These are phyloP conservation scores for Saccharomyces hybrid DNA, from an alignment of 1,139 yeast genomes.

Conservation along the genomic window DNA sequence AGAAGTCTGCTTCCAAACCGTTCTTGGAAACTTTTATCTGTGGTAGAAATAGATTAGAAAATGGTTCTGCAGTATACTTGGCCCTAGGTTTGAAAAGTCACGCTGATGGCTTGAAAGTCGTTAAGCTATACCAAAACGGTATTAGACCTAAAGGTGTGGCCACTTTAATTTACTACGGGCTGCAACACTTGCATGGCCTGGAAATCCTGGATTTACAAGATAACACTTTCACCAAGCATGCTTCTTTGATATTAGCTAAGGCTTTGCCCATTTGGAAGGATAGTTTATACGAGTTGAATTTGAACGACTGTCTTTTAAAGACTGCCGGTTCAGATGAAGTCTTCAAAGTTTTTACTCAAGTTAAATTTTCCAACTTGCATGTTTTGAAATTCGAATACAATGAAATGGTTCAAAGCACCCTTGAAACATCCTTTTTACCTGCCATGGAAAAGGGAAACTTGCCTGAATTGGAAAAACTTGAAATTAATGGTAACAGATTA, in stretches of 20 bases:
- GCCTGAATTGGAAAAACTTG: slow-evolving; percentile 56
- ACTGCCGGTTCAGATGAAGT: slow-evolving; percentile 60
- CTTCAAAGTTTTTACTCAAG: slow-evolving; percentile 40
- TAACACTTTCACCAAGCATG: slow-evolving; percentile 80
- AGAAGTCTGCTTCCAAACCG: slow-evolving; percentile 36
- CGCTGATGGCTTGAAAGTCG: slow-evolving; percentile 52
- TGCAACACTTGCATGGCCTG: slow-evolving; percentile 51
- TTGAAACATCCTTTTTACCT: slow-evolving; percentile 42
- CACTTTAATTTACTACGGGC: slow-evolving; percentile 64
- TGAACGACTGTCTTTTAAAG: slow-evolving; percentile 83
- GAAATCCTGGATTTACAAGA: slow-evolving; percentile 83
- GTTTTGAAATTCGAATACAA: slow-evolving; percentile 76
- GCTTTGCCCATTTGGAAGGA: slow-evolving; percentile 48
- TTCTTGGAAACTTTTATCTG: slow-evolving; percentile 77
- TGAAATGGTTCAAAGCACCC: slow-evolving; percentile 65
- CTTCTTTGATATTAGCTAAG: slow-evolving; percentile 67
- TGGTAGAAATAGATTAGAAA: slow-evolving; percentile 93
- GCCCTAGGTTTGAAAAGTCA: slow-evolving; percentile 74
- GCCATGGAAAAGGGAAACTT: slow-evolving; percentile 47
- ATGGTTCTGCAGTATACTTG: slow-evolving; percentile 76
- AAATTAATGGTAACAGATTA: slow-evolving; percentile 87
- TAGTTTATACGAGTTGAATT: slow-evolving; percentile 62
- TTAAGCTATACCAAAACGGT: slow-evolving; percentile 89
- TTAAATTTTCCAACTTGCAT: slow-evolving; percentile 41
- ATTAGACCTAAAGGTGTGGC: slow-evolving; percentile 89